These are phyloP conservation scores for Gyromitra esculenta DNA, from an alignment of 2,329 filamentous ascomycete species.

Conservation along the genomic window DNA sequence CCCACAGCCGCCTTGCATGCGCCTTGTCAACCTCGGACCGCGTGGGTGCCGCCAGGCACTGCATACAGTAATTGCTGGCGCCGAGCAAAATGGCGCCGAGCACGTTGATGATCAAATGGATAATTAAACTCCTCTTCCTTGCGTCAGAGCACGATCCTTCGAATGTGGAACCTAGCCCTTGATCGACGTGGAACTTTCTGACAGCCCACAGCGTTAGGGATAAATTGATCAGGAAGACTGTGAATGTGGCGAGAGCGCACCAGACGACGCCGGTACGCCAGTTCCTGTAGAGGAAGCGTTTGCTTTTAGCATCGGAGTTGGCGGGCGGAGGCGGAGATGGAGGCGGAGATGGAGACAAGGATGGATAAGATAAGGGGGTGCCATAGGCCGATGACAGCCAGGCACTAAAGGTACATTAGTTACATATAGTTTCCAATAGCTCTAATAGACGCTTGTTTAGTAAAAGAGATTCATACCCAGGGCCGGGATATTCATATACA, in stretches of 20 bases:
- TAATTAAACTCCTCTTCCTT: conserved; percentile 50
- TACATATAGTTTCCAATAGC: no score
- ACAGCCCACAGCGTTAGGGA: conserved; percentile 54
- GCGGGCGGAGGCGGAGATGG: neutral
- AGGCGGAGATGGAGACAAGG: neutral
- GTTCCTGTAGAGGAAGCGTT: neutral
- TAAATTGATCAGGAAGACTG: conserved; percentile 55
- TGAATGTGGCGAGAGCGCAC: conserved; percentile 49
- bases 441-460: no score
- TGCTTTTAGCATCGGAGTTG: neutral
- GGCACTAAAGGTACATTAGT: no score
- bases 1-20: conserved; percentile 64
- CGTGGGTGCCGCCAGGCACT: conserved; percentile 68
- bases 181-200: conserved; percentile 46
- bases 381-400: no score
- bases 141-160: conserved; percentile 56
- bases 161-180: conserved; percentile 51
- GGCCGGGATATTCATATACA: no score
- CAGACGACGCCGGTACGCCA: neutral
- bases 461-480: no score
- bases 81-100: conserved; percentile 63
- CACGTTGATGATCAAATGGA: conserved; percentile 62
- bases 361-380: no score
- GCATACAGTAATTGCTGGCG: conserved; percentile 67
- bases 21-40: conserved; percentile 64